Evolutionary conservation across 2,329 filamentous ascomycete genomes (phyloP).

Genomic region (Xylariaceae sp.): DNA sequence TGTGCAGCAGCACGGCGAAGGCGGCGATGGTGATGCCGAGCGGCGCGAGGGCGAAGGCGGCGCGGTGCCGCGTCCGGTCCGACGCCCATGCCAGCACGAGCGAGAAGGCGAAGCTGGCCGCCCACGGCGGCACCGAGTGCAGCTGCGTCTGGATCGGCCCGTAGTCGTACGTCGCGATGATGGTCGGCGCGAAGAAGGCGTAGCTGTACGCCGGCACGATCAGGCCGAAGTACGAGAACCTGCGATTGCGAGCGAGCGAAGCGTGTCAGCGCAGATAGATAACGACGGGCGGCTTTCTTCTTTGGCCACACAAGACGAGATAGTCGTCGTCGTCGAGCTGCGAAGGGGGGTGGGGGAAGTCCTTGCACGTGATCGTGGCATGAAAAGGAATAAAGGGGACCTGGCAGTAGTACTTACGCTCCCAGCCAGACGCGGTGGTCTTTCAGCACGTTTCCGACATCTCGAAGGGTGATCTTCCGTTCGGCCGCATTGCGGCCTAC

Average conservation of each 20-base stretch:
- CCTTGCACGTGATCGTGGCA: too few species aligned
- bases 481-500: slow-evolving; percentile 61
- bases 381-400: too few species aligned
- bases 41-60: slow-evolving; percentile 61
- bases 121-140: slow-evolving; percentile 51
- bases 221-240: slow-evolving; percentile 75
- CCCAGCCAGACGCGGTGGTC: slow-evolving; percentile 69
- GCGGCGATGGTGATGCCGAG: slow-evolving; percentile 65
- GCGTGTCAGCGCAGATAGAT: too few species aligned
- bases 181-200: slow-evolving; percentile 68
- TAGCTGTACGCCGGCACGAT: slow-evolving; percentile 73
- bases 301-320: too few species aligned
- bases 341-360: too few species aligned
- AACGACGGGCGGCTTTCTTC: too few species aligned
- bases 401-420: too few species aligned
- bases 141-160: slow-evolving; percentile 49
- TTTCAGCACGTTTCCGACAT: slow-evolving; percentile 58
- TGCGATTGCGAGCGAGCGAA: too few species aligned
- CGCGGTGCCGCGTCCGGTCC: slow-evolving; percentile 66
- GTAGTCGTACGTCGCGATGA: slow-evolving; percentile 62
- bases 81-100: slow-evolving; percentile 68
- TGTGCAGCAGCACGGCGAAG: slow-evolving; percentile 64
- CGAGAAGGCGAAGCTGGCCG: slow-evolving; percentile 67
- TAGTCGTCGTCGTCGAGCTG: too few species aligned
- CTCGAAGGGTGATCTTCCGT: slow-evolving; percentile 48